Evolutionary conservation across 2,329 filamentous ascomycete genomes (phyloP).

Genomic region (Eurotiales sp.): DNA sequence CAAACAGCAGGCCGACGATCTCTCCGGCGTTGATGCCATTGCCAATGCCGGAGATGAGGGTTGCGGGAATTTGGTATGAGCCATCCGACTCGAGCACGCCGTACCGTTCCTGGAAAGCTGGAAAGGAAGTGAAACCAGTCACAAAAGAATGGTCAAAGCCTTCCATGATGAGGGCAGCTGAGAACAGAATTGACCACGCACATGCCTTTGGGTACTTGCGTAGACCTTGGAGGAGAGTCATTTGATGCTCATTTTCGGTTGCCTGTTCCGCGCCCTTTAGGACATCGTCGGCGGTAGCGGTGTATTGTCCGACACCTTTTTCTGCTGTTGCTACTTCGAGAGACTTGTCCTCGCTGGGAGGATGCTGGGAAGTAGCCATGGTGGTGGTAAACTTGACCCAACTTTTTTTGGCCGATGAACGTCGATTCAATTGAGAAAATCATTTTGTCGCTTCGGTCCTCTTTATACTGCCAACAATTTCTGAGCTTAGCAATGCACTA

Average conservation of each 20-base stretch:
- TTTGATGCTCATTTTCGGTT: background rate
- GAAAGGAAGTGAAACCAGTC: conserved; percentile 14
- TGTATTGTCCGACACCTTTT: conserved; percentile 26
- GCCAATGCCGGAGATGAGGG: conserved; percentile 29
- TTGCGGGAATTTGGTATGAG: conserved; percentile 24
- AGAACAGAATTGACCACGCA: conserved; percentile 15
- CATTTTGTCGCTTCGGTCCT: too few species aligned
- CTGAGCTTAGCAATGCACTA: too few species aligned
- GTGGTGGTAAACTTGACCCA: too few species aligned
- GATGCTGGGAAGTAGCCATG: too few species aligned
- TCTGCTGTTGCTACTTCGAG: too few species aligned
- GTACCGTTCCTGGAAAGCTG: too few species aligned
- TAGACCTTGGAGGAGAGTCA: background rate
- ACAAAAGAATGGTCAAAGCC: conserved; percentile 40
- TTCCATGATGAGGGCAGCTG: conserved; percentile 38
- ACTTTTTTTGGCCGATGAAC: too few species aligned
- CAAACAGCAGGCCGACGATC: conserved; percentile 62
- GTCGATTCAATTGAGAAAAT: too few species aligned
- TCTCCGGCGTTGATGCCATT: conserved; percentile 59
- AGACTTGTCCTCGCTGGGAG: background rate
- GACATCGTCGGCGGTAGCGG: conserved; percentile 61
- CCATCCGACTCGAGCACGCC: conserved; percentile 12
- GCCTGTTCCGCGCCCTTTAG: conserved; percentile 50
- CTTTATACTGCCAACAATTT: too few species aligned
- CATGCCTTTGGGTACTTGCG: conserved; percentile 1